phyloP scores from a whole-genome alignment of 2,329 filamentous ascomycete genomes.

The Colletotrichum melonis region DNA sequence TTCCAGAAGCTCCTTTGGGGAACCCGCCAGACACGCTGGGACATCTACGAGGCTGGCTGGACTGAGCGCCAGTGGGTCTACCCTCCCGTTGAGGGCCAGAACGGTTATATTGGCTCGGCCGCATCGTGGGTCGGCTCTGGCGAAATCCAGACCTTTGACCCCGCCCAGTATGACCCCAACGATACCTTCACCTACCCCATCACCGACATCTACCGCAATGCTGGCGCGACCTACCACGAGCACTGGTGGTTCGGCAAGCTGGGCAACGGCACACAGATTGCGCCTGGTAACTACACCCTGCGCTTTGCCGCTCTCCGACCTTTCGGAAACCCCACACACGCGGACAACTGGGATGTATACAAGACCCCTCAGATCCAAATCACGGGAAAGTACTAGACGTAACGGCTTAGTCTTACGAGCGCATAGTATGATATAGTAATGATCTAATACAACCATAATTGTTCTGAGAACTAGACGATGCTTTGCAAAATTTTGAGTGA shows the following conservation, averaged over 20 bases:
- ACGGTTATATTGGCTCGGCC: constrained; percentile 45
- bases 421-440: constrained; percentile 11
- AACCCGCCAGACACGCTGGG: constrained; percentile 34
- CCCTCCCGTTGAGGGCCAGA: constrained; percentile 41
- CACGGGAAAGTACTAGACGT: constrained; percentile 37
- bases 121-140: constrained; percentile 39
- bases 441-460: not conserved
- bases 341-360: constrained; percentile 56
- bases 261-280: constrained; percentile 54
- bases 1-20: constrained; percentile 39
- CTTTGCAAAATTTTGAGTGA: no score
- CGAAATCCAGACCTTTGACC: constrained; percentile 37
- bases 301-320: constrained; percentile 54
- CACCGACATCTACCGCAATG: constrained; percentile 38
- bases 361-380: constrained; percentile 47
- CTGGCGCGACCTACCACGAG: constrained; percentile 20
- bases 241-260: constrained; percentile 57
- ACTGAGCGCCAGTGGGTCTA: constrained; percentile 43
- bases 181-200: constrained; percentile 41
- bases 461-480: not conserved
- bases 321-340: constrained; percentile 53
- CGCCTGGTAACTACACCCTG: constrained; percentile 53
- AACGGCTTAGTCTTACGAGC: not conserved
- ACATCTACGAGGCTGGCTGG: constrained; percentile 42
- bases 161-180: constrained; percentile 39